Evolutionary conservation across 768 basidiomycete species (phyloP).

Genomic region (Hericium erinaceus): DNA sequence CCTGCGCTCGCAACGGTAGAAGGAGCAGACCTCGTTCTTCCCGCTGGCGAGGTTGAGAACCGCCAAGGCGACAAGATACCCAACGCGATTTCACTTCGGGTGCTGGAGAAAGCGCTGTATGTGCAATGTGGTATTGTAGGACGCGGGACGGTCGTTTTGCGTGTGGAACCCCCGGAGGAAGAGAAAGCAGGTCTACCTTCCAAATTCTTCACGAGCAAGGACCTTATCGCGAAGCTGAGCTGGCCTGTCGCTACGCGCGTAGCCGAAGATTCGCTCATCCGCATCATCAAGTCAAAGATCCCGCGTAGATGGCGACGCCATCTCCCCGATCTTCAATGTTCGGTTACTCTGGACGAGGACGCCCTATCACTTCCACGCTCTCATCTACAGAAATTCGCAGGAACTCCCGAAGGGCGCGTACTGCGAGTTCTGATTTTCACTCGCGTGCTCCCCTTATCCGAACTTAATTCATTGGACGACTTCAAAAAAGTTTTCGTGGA

Average conservation of each 20-base stretch:
- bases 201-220: background rate
- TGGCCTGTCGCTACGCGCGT: background rate
- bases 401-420: background rate
- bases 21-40: no score
- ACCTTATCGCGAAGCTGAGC: background rate
- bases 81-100: background rate
- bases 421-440: background rate
- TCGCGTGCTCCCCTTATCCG: background rate
- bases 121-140: background rate
- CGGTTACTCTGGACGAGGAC: background rate
- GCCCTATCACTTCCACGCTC: background rate
- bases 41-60: no score
- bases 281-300: background rate
- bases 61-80: background rate
- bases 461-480: background rate
- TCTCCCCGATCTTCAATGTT: background rate
- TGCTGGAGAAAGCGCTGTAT: background rate
- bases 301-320: background rate
- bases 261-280: background rate
- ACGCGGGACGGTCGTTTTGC: background rate
- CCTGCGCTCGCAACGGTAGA: no score
- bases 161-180: background rate
- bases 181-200: no score
- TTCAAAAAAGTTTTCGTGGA: background rate
- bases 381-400: background rate